Conservation (phyloP, 2,329 filamentous ascomycete species). For the Stromatinia cepivora region DNA sequence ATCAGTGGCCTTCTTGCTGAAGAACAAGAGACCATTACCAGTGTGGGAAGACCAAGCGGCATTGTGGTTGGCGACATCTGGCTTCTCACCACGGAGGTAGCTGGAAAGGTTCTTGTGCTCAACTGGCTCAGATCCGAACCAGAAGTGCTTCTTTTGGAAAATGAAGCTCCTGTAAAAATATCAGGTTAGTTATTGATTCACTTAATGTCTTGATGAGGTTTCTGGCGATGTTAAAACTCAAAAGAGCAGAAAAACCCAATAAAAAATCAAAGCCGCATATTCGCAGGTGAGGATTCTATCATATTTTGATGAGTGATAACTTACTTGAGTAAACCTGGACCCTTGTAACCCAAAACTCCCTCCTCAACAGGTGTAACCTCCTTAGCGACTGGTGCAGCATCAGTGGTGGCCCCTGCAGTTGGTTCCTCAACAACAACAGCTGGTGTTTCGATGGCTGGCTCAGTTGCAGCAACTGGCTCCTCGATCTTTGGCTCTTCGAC, state of each 20-base stretch:
- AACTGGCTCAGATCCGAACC: slow-evolving; percentile 73
- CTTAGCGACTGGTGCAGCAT: slow-evolving; percentile 59
- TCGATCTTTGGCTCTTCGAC: slow-evolving; percentile 42
- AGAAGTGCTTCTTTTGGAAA: slow-evolving; percentile 92
- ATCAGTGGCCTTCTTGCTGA: slow-evolving; percentile 72
- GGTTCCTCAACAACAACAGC: slow-evolving; percentile 42
- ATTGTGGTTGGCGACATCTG: slow-evolving; percentile 72
- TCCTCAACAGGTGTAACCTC: slow-evolving; percentile 56
- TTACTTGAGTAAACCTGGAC: slow-evolving; percentile 78
- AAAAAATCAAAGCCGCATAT: not conserved
- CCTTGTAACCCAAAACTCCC: slow-evolving; percentile 87
- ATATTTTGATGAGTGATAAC: slow-evolving; percentile 41
- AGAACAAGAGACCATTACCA: slow-evolving; percentile 92
- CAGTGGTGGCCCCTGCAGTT: slow-evolving; percentile 45
- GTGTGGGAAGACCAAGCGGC: slow-evolving; percentile 90
- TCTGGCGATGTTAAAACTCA: not conserved
- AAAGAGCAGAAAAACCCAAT: not conserved
- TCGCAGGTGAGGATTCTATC: not conserved
- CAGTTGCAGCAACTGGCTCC: slow-evolving; percentile 39
- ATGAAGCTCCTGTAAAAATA: slow-evolving; percentile 65
- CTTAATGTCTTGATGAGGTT: not conserved
- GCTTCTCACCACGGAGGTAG: slow-evolving; percentile 89
- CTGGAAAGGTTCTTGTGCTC: slow-evolving; percentile 70
- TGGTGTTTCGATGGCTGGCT: slow-evolving; percentile 43
- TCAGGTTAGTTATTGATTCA: slow-evolving; percentile 4